Evolutionary conservation across 129 eudicot species (phyloP).

Genomic region (Arctium minus): DNA sequence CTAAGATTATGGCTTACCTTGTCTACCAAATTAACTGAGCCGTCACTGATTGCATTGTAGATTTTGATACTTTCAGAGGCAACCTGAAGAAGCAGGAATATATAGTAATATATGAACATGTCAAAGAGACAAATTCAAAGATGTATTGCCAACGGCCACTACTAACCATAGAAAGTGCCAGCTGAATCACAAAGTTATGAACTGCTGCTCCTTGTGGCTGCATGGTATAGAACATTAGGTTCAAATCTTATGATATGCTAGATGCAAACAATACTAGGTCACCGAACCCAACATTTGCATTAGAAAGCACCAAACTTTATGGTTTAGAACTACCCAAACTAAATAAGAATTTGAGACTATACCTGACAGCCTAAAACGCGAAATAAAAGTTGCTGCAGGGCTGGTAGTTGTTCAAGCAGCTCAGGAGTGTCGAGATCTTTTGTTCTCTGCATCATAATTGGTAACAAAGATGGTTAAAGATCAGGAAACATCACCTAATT

Average conservation of each 20-base stretch:
- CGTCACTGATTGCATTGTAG: constrained; percentile 63
- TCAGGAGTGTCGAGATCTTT: constrained; percentile 57
- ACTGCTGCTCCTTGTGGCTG: constrained; percentile 71
- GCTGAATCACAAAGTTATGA: constrained; percentile 57
- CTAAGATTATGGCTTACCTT: constrained; percentile 35
- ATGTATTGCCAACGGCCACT: background rate
- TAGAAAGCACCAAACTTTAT: background rate
- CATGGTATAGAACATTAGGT: constrained; percentile 12
- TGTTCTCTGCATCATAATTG: constrained; percentile 46
- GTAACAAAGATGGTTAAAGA: background rate
- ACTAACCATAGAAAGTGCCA: constrained; percentile 68
- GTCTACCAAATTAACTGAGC: constrained; percentile 60
- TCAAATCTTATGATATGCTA: background rate
- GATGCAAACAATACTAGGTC: background rate
- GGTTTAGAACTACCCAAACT: background rate
- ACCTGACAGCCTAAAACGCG: constrained; percentile 76
- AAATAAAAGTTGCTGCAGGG: constrained; percentile 62
- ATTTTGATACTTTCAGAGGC: constrained; percentile 74
- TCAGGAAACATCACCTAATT: background rate
- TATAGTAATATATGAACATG: background rate
- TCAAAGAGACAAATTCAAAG: background rate
- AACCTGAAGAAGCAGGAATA: constrained; percentile 42
- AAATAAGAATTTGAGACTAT: background rate
- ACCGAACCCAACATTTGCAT: background rate
- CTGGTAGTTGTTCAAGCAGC: constrained; percentile 67